Evolutionary conservation across 441 rosid genomes (phyloP), one percentile per base, ranked within the genome.

Genomic region (Aleurites moluccanus): DNA sequence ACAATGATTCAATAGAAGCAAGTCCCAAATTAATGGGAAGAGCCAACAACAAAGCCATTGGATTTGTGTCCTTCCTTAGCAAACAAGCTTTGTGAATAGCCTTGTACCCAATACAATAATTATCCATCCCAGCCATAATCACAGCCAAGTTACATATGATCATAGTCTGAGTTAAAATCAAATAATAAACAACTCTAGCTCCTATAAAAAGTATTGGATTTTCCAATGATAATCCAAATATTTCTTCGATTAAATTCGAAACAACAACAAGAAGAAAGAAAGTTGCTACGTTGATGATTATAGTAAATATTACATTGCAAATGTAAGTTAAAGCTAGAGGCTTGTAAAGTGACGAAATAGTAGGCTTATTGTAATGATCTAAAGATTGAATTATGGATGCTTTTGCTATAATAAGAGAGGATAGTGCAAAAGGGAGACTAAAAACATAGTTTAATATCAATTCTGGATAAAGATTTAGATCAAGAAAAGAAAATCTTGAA

Each of bases 341-440:
- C 62, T 20, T 56, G 16, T 70, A 74, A 55, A 80, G 64, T 63
- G 75, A 72, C 35, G 56, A 66, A 77, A 55, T 14, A 67, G 53
- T 44, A 25, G 73, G 75, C 27, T 62, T 73, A 64, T 69, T 8
- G 28, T 53, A 21, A 23, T 21, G 18, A 35, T 81, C 72, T 44
- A 86, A 73, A 52, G 69, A 42, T 67, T 60, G 72, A 2, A 86
- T 70, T 72, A 78, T 72, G 2, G 67, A 80, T 61, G 84, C 73
- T 77, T 86, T 80, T 25, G 84, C 81, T 16, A 82, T 70, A 52
- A 73, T 64, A 74, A 84, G 80, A 6, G 76, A 78, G n/a, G 80
- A 70, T 16, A 79, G 64, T 25, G 84, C 62, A 52, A 77, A 35
- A 66, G 79, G 77, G 23, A 84, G 70, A 28, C 33, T 70, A 13